Conservation (phyloP, 2,329 filamentous ascomycete genomes). For the Arthroderma sp. region DNA sequence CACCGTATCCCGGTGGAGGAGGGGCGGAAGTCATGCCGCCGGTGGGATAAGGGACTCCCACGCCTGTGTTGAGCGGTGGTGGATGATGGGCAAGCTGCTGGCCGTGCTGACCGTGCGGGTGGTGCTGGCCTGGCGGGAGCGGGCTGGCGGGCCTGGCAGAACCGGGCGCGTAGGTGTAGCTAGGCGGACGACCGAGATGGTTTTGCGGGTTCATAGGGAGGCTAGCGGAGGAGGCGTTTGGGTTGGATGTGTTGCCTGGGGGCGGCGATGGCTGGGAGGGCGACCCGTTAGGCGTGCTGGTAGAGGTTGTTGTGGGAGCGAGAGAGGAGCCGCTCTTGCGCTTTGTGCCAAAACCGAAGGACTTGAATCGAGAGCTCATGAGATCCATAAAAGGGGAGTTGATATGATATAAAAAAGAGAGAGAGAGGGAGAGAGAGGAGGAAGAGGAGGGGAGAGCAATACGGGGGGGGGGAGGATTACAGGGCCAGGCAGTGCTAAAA, state of each 20-base stretch:
- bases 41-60: constrained; percentile 37
- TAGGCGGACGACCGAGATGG: constrained; percentile 49
- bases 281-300: constrained; percentile 31
- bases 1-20: constrained; percentile 35
- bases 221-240: constrained; percentile 39
- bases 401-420: neutral
- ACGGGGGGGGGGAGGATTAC: constrained; percentile 10
- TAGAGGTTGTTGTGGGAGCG: constrained; percentile 8
- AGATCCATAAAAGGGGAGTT: constrained; percentile 24
- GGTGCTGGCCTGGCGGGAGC: constrained; percentile 29
- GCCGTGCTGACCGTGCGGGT: constrained; percentile 10
- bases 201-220: constrained; percentile 46
- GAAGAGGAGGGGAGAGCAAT: constrained; percentile 5
- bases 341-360: constrained; percentile 38
- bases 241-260: constrained; percentile 22
- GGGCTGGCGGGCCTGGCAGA: constrained; percentile 43
- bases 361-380: constrained; percentile 42
- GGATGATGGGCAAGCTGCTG: constrained; percentile 30
- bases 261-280: constrained; percentile 43
- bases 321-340: constrained; percentile 34
- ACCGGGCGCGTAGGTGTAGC: constrained; percentile 46
- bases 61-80: constrained; percentile 44
- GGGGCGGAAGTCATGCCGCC: constrained; percentile 19
- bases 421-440: constrained; percentile 11
- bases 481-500: constrained; percentile 7